Evolutionary conservation across 1,284 basidiomycete genomes (phyloP).

Genomic region (Singerocomus rubriflavus): DNA sequence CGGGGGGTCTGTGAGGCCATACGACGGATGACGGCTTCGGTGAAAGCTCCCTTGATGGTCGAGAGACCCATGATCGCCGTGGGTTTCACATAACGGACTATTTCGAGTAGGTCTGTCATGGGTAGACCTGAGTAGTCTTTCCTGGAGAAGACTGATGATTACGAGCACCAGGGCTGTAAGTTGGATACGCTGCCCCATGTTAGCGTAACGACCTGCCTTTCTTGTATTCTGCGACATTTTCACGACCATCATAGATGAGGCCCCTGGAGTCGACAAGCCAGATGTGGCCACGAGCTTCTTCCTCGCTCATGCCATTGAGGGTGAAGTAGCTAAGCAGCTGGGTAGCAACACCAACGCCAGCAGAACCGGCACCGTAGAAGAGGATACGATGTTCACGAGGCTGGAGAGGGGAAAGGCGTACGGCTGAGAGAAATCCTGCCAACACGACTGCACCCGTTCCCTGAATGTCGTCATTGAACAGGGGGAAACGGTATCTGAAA

Average conservation of each 20-base stretch:
- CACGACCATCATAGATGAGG: conserved; percentile 69
- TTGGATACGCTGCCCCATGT: background rate
- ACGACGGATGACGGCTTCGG: conserved; percentile 66
- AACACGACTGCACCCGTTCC: conserved; percentile 92
- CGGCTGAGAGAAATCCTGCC: conserved; percentile 88
- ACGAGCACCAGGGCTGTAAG: background rate
- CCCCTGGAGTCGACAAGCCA: conserved; percentile 89
- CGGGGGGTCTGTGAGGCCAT: conserved; percentile 86
- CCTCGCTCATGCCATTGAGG: conserved; percentile 67
- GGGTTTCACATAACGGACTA: conserved; percentile 84
- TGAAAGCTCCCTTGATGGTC: conserved; percentile 84
- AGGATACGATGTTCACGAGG: conserved; percentile 82
- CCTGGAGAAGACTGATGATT: conserved; percentile 71
- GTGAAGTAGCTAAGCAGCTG: conserved; percentile 90
- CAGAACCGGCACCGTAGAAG: conserved; percentile 88
- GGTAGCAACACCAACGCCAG: conserved; percentile 86
- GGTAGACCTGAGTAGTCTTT: conserved; percentile 75
- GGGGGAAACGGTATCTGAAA: conserved; percentile 71
- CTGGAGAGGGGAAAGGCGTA: conserved; percentile 68
- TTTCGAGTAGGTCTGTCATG: conserved; percentile 73
- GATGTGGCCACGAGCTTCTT: conserved; percentile 78
- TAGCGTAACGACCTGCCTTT: conserved; percentile 48
- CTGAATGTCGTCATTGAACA: conserved; percentile 92
- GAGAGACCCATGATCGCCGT: conserved; percentile 91
- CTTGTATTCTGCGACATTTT: conserved; percentile 76